Conservation (phyloP, 176 grass and related monocot species). For the Pontederia crassipes region DNA sequence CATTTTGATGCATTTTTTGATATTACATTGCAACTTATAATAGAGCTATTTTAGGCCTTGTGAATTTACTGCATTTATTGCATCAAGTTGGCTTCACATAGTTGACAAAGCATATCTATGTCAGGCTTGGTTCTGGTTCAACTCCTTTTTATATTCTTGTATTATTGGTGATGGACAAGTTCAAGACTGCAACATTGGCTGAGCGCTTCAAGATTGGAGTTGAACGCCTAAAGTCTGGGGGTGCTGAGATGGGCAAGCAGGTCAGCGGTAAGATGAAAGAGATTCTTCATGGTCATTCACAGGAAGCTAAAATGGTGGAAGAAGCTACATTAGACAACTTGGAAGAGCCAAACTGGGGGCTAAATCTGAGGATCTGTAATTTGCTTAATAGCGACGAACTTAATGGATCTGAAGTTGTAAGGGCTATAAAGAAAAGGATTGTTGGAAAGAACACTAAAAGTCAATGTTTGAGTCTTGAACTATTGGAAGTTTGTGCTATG, state of each 20-base stretch:
- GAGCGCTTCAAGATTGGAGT: constrained; percentile 16
- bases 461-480: constrained; percentile 20
- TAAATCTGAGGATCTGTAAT: constrained; percentile 27
- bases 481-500: constrained; percentile 28
- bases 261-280: constrained; percentile 34
- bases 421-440: constrained; percentile 31
- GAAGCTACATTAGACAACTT: constrained; percentile 22
- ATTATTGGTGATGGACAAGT: constrained; percentile 2
- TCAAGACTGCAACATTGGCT: constrained; percentile 9
- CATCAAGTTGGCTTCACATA: too few species aligned
- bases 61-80: too few species aligned
- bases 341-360: constrained; percentile 27
- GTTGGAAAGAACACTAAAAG: constrained; percentile 5
- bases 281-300: constrained; percentile 29
- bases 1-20: too few species aligned
- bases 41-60: too few species aligned
- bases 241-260: constrained; percentile 22
- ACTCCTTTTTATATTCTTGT: too few species aligned
- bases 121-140: too few species aligned
- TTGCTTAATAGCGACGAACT: constrained; percentile 26
- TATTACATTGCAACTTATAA: too few species aligned
- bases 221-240: constrained; percentile 25
- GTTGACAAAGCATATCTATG: too few species aligned
- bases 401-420: constrained; percentile 19
- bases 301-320: constrained; percentile 29